phyloP scores from a whole-genome alignment of 345 rosid species.

The Cardamine resedifolia region DNA sequence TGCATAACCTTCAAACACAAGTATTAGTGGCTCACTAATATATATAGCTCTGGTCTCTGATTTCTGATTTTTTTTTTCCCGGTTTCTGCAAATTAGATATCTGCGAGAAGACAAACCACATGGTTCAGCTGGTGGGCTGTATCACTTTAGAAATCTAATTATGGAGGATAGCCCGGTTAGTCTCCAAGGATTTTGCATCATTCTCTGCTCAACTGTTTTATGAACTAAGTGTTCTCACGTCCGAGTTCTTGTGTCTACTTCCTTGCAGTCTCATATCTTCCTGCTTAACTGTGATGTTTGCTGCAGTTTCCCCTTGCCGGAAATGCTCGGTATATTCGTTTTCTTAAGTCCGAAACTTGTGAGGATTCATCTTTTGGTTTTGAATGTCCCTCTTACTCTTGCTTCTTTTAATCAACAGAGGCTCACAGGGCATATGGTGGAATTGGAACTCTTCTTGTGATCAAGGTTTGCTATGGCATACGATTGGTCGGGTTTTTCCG shows the following conservation, averaged over 20 bases:
- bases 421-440: slow-evolving; percentile 79
- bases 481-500: background rate
- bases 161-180: slow-evolving; percentile 89
- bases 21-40: background rate
- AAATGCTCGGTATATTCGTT: slow-evolving; percentile 72
- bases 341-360: background rate
- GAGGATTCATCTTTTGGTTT: too few relatives aligned
- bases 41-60: background rate
- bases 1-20: background rate
- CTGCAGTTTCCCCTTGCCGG: slow-evolving; percentile 87
- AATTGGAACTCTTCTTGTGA: slow-evolving; percentile 83
- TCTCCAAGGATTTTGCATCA: slow-evolving; percentile 10
- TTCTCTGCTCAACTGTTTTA: background rate
- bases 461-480: slow-evolving; percentile 53
- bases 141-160: slow-evolving; percentile 68
- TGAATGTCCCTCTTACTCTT: background rate
- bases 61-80: background rate
- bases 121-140: slow-evolving; percentile 94
- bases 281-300: slow-evolving; percentile 94
- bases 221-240: slow-evolving; percentile 13
- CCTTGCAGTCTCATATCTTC: slow-evolving; percentile 82
- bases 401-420: slow-evolving; percentile 46
- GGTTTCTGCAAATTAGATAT: slow-evolving; percentile 47
- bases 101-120: slow-evolving; percentile 86
- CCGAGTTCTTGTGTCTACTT: slow-evolving; percentile 11